A percentile compares a stretch with the other conserved stretches of the same genome.
Conservation (phyloP, 805 yeast genomes). For the Wickerhamomyces chambardii region DNA sequence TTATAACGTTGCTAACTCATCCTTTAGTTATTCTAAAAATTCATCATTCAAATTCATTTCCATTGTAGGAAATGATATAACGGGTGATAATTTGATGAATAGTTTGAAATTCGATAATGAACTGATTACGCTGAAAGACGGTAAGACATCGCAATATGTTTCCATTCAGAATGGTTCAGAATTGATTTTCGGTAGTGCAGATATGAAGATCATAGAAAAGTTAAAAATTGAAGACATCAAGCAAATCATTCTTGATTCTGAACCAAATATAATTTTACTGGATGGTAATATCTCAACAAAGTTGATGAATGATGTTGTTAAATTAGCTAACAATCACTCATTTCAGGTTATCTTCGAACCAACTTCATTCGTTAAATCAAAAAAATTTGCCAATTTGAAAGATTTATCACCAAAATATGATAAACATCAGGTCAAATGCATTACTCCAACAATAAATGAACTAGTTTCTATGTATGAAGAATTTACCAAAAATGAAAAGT, state of each 20-base stretch:
- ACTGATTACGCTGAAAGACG: conserved; percentile 6
- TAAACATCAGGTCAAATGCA: conserved; percentile 21
- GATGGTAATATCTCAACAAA: conserved; percentile 59
- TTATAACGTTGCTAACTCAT: conserved; percentile 65
- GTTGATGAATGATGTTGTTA: conserved; percentile 28
- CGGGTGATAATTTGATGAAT: conserved; percentile 33
- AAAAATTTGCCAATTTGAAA: conserved; percentile 25
- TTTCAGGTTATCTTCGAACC: conserved; percentile 58
- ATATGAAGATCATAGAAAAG: conserved; percentile 64
- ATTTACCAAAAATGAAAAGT: conserved; percentile 31
- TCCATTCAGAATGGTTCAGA: conserved; percentile 60
- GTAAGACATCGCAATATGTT: conserved; percentile 60
- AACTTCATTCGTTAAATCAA: conserved; percentile 61
- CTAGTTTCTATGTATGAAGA: conserved; percentile 43
- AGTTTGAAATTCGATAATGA: conserved; percentile 22
- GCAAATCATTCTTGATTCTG: conserved; percentile 26
- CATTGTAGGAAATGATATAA: conserved; percentile 49
- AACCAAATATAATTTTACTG: conserved; percentile 43
- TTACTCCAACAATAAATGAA: conserved; percentile 68
- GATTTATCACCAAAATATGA: conserved; percentile 2
- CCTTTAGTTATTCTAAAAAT: conserved; percentile 25
- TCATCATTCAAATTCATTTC: conserved; percentile 38
- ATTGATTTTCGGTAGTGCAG: conserved; percentile 71
- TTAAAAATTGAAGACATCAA: conserved; percentile 33
- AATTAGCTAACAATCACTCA: conserved; percentile 10